Percentiles rank a stretch among this genome's conserved stretches.
Evolutionary conservation across 768 basidiomycete species (phyloP).

Genomic region (Mycena galopus): DNA sequence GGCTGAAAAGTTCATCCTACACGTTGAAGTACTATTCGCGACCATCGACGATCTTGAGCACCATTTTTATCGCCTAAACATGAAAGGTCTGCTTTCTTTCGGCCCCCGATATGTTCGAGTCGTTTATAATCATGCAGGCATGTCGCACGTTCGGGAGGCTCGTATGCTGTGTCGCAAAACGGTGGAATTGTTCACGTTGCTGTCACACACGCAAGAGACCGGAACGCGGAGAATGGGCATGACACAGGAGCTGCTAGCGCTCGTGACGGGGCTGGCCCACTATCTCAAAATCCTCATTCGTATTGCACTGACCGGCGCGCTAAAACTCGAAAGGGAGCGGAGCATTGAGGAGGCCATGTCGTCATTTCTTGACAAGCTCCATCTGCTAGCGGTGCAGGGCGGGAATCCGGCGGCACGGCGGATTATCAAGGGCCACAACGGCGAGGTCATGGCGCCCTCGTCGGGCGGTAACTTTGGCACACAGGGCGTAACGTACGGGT

Average conservation of each 20-base stretch:
- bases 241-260: constrained; percentile 95
- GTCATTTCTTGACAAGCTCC: constrained; percentile 92
- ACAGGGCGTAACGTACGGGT: constrained; percentile 91
- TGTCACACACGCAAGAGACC: constrained; percentile 96
- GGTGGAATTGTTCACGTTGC: constrained; percentile 95
- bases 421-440: constrained; percentile 81
- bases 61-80: constrained; percentile 81
- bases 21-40: constrained; percentile 97
- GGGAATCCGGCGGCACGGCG: constrained; percentile 84
- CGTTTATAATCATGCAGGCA: constrained; percentile 65
- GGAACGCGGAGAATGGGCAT: constrained; percentile 93
- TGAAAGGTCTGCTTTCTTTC: constrained; percentile 78
- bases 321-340: constrained; percentile 95
- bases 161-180: constrained; percentile 99
- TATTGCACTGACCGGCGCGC: constrained; percentile 94
- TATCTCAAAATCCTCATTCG: constrained; percentile 99
- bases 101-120: neutral
- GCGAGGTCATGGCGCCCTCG: constrained; percentile 64
- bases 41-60: constrained; percentile 97
- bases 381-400: constrained; percentile 88
- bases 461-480: constrained; percentile 78
- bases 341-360: constrained; percentile 86
- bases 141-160: constrained; percentile 98
- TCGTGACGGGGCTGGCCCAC: constrained; percentile 98
- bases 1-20: constrained; percentile 98